Percentiles rank a stretch among this genome's conserved stretches.
Evolutionary conservation across 2,329 filamentous ascomycete species (phyloP).

Genomic region (Akanthomyces muscarius): DNA sequence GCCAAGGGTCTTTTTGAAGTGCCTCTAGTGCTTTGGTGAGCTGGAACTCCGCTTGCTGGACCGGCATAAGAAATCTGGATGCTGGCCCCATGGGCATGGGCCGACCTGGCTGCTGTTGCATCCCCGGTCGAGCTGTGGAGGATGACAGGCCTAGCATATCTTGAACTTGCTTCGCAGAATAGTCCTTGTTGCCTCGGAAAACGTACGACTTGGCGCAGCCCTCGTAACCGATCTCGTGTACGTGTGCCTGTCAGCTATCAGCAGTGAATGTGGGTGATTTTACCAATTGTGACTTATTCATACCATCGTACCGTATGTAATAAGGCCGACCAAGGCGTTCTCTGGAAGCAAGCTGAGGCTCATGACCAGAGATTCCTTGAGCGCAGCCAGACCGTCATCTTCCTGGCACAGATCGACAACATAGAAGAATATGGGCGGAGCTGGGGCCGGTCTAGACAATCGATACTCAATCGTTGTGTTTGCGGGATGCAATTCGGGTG

Average conservation of each 20-base stretch:
- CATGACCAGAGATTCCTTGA: constrained; percentile 85
- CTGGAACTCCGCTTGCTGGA: constrained; percentile 95
- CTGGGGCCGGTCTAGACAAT: constrained; percentile 75
- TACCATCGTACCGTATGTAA: constrained; percentile 93
- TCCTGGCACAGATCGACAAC: constrained; percentile 87
- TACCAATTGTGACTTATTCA: constrained; percentile 21
- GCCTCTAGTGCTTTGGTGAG: constrained; percentile 94
- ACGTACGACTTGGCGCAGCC: constrained; percentile 99
- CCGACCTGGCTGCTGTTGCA: constrained; percentile 70
- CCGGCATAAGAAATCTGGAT: constrained; percentile 85
- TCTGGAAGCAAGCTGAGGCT: constrained; percentile 77
- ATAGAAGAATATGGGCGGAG: constrained; percentile 80
- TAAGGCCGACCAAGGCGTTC: constrained; percentile 75
- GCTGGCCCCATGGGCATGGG: constrained; percentile 75
- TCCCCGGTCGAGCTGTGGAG: constrained; percentile 67
- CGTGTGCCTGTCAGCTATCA: constrained; percentile 62
- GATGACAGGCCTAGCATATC: constrained; percentile 90
- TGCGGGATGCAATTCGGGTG: constrained; percentile 73
- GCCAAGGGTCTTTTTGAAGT: constrained; percentile 96
- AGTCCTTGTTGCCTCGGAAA: constrained; percentile 96
- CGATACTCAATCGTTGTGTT: constrained; percentile 91
- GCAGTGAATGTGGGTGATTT: not conserved
- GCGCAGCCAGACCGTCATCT: constrained; percentile 74
- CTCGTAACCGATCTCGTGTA: constrained; percentile 96
- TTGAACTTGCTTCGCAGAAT: constrained; percentile 97